Percentiles rank a stretch among this genome's conserved stretches.
Conservation (phyloP, 768 basidiomycete genomes). For the Kwoniella sp. region DNA sequence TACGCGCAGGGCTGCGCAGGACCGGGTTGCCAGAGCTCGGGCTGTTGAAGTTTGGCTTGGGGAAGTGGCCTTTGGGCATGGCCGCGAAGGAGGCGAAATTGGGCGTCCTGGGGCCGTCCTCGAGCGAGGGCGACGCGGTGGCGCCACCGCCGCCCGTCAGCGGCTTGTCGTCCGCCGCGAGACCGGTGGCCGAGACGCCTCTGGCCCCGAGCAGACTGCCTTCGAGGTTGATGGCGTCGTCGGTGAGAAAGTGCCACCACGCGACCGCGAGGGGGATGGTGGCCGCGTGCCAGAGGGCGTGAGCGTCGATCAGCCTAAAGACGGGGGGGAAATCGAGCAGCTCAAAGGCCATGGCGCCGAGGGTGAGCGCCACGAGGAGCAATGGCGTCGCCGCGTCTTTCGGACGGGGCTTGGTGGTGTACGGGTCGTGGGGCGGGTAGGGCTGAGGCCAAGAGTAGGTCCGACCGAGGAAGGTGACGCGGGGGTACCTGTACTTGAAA, state of each 20-base stretch:
- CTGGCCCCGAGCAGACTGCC: conserved; percentile 9
- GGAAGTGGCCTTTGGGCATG: background rate
- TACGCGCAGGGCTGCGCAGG: no score
- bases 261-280: conserved; percentile 70
- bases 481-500: conserved; percentile 52
- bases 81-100: conserved; percentile 19
- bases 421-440: conserved; percentile 50
- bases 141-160: background rate
- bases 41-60: background rate
- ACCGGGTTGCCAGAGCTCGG: background rate
- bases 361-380: conserved; percentile 63
- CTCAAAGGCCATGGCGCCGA: conserved; percentile 71
- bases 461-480: conserved; percentile 53
- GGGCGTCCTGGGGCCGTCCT: conserved; percentile 1
- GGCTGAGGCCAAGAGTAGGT: conserved; percentile 52
- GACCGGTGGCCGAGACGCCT: background rate
- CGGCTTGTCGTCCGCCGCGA: background rate
- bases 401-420: conserved; percentile 12
- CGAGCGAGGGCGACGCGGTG: background rate
- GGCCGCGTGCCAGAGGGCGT: conserved; percentile 84
- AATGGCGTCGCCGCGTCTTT: conserved; percentile 32
- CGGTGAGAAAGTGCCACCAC: conserved; percentile 72
- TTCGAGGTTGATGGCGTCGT: conserved; percentile 36
- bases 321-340: conserved; percentile 86
- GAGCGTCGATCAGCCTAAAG: conserved; percentile 74